Percentiles rank a stretch among this genome's conserved stretches.
Conservation (phyloP, 768 basidiomycete species). For the Sporobolomyces phaffii region DNA sequence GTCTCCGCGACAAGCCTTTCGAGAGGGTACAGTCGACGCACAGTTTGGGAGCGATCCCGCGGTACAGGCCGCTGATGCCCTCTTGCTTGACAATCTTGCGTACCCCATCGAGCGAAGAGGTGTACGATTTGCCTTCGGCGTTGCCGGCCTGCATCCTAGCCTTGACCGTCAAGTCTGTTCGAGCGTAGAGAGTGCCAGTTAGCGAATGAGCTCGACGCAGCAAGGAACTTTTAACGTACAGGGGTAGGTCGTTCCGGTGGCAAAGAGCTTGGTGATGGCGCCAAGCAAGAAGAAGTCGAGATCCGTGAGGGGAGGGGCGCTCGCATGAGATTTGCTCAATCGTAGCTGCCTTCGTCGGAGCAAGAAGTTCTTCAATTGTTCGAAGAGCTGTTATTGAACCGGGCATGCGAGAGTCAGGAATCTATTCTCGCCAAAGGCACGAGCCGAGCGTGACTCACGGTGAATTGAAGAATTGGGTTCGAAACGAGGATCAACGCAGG, state of each 20-base stretch:
- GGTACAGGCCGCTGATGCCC: slow-evolving; percentile 76
- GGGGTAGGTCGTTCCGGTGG: slow-evolving; percentile 62
- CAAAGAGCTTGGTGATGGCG: slow-evolving; percentile 77
- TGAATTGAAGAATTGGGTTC: slow-evolving; percentile 76
- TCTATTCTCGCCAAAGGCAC: background rate
- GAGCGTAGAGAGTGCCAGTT: background rate
- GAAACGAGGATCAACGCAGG: slow-evolving; percentile 88
- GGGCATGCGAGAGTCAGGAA: background rate
- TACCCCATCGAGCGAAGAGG: slow-evolving; percentile 70
- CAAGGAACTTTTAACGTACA: slow-evolving; percentile 50
- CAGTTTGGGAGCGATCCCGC: slow-evolving; percentile 79
- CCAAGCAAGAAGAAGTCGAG: slow-evolving; percentile 93
- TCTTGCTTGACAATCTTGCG: slow-evolving; percentile 70
- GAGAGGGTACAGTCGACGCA: slow-evolving; percentile 73
- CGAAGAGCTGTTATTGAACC: slow-evolving; percentile 79
- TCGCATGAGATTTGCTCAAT: slow-evolving; percentile 50
- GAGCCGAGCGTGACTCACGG: slow-evolving; percentile 1
- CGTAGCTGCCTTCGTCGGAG: slow-evolving; percentile 59
- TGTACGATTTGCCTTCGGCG: slow-evolving; percentile 65
- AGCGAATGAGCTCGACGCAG: background rate
- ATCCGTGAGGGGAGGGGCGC: slow-evolving; percentile 58
- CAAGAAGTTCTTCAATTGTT: slow-evolving; percentile 83
- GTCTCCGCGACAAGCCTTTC: slow-evolving; percentile 53
- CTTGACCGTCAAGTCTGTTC: slow-evolving; percentile 56
- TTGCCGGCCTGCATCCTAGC: slow-evolving; percentile 73